Base-by-base conservation (phyloP, 495 filamentous ascomycete species). In the Halenospora varia region DNA sequence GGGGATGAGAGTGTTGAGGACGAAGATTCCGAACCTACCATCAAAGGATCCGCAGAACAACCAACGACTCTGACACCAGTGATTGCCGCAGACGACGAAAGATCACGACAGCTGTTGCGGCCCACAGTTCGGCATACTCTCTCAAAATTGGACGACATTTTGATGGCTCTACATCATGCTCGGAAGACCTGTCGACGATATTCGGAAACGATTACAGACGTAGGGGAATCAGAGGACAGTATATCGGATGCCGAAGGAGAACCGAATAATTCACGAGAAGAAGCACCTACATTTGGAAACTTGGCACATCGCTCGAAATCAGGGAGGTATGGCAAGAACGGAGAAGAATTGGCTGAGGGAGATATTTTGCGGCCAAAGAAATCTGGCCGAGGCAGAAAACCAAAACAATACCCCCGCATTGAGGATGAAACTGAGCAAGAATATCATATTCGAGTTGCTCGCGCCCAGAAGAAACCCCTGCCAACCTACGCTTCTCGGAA, bases 81-180 rank as follows among this genome's bases (percentile, higher is more conserved):
- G 0, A 51, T 82, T 10, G 74, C 82, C 53, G 70, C 76, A 4
- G 83, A 88, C 55, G 90, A 93, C 47, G 85, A 87, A 9, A 61
- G 70, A 42, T 84, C 87, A 3, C 71, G 77, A 29, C 64, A 61
- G 3, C 74, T 92, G 35, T 65, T 93, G 18, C 77, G 80, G 10
- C 88, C 89, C 0, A 75, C 81, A 2, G 71, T 85, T 4, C 78
- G 84, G 10, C 82, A 85, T 61, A 78, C 91, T 9, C 75, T 94
- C 19, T 64, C 76, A 0, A 75, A 83, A 22, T 61, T 96, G 3
- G 89, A 94, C 57, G 71, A 73, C 2, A 74, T 91, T 0, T 77
- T 95, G 2, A 73, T 73, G 17, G 78, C 82, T 2, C 75, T 96
- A 0, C 88, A 90, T 62, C 80, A 84, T 54, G 71, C 82, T 8